Evolutionary conservation across 108 stramenopile genomes (phyloP).

Genomic region (Ochromonas danica): DNA sequence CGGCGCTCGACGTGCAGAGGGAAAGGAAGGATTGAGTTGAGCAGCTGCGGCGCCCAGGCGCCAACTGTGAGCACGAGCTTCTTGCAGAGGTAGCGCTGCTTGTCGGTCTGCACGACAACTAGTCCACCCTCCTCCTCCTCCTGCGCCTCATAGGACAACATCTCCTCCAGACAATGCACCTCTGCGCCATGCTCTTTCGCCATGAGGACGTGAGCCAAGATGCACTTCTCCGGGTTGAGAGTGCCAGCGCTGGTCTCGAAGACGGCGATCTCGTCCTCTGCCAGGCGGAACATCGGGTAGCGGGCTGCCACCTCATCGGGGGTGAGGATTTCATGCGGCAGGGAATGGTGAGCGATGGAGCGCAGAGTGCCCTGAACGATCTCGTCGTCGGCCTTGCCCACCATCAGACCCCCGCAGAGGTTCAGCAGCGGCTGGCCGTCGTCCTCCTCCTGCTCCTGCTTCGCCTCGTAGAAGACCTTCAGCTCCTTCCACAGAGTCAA

Average conservation of each 20-base stretch:
- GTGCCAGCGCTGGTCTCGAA: neutral
- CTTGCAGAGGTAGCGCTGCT: neutral
- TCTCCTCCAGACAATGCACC: neutral
- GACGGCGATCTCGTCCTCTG: neutral
- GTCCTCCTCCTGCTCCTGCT: neutral
- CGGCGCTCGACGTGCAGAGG: neutral
- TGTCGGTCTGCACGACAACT: neutral
- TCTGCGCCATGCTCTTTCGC: neutral
- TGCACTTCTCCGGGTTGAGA: neutral
- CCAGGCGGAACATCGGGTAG: neutral
- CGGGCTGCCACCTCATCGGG: neutral
- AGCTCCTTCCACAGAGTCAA: neutral
- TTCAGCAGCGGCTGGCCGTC: neutral
- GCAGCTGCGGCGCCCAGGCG: neutral
- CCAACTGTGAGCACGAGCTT: neutral
- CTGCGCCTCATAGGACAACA: neutral
- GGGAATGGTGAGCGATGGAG: neutral
- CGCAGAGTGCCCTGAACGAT: conserved; percentile 1
- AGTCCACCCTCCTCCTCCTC: neutral
- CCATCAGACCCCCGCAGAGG: conserved; percentile 7
- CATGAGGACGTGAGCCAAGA: neutral
- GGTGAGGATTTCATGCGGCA: neutral
- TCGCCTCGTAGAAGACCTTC: too few relatives aligned
- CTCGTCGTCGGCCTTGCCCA: neutral
- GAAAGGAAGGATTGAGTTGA: neutral